Evolutionary conservation across 139 green algal genomes (phyloP).

Genomic region (Ettlia oleoabundans): DNA sequence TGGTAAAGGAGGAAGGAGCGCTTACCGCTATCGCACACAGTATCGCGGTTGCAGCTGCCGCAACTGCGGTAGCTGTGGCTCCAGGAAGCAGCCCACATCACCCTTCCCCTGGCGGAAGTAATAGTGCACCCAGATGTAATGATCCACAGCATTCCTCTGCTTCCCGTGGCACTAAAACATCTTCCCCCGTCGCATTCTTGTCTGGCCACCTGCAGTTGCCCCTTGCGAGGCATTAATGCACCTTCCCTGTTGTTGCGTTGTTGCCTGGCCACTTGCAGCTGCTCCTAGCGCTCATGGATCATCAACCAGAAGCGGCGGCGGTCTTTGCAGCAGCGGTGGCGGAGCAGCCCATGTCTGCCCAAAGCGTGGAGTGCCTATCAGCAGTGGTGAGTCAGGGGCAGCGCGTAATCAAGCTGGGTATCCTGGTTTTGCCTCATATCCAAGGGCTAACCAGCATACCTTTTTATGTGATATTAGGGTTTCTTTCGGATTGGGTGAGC

Average conservation of each 20-base stretch:
- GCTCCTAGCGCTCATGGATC: slow-evolving; percentile 3
- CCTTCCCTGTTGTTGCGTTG: neutral
- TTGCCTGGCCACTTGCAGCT: neutral
- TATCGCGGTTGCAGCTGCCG: no score
- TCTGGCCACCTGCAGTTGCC: neutral
- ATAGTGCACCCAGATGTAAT: no score
- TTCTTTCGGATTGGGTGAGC: no score
- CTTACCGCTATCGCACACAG: no score
- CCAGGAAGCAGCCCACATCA: no score
- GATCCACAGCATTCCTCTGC: no score
- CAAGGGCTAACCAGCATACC: neutral
- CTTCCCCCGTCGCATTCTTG: no score
- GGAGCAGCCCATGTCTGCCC: slow-evolving; percentile 8
- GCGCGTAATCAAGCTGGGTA: neutral
- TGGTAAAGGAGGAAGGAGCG: neutral
- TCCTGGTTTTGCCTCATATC: neutral
- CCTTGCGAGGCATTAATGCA: neutral
- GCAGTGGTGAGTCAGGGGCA: slow-evolving; percentile 1
- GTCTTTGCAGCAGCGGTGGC: slow-evolving; percentile 2
- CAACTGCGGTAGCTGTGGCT: no score
- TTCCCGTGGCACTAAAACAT: no score
- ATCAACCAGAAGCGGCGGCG: neutral
- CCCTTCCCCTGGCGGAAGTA: no score
- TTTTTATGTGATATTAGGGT: no score
- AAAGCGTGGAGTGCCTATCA: slow-evolving; percentile 31